Conservation (phyloP, 1,284 basidiomycete species). For the Cerrena zonata region DNA sequence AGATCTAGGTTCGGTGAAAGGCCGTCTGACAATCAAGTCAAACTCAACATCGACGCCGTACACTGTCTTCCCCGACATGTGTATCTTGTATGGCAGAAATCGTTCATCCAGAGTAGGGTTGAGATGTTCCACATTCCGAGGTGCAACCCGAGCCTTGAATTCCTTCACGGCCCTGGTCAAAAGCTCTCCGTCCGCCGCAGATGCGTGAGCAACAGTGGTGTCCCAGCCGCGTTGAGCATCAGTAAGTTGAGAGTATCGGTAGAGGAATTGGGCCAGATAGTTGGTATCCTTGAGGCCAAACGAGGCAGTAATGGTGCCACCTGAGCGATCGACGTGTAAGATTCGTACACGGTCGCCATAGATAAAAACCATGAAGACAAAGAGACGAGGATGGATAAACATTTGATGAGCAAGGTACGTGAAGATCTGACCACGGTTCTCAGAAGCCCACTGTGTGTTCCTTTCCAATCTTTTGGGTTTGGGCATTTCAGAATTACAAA, state of each 20-base stretch:
- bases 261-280: slow-evolving; percentile 9
- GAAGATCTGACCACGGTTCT: background rate
- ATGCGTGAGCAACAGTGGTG: background rate
- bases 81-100: background rate
- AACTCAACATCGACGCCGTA: background rate
- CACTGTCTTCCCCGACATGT: no score
- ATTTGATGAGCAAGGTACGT: background rate
- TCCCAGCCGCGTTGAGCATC: background rate
- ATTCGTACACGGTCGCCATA: background rate
- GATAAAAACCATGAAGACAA: slow-evolving; percentile 1
- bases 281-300: background rate
- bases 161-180: background rate
- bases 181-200: background rate
- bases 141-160: background rate
- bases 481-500: no score
- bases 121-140: background rate
- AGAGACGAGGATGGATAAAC: background rate
- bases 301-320: background rate
- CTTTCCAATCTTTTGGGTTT: no score
- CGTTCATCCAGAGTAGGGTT: background rate
- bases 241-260: slow-evolving; percentile 4
- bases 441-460: no score
- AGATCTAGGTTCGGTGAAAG: background rate
- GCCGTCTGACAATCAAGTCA: background rate
- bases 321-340: background rate